Base-by-base conservation (phyloP, 805 yeast species). In the Priceomyces medius region DNA sequence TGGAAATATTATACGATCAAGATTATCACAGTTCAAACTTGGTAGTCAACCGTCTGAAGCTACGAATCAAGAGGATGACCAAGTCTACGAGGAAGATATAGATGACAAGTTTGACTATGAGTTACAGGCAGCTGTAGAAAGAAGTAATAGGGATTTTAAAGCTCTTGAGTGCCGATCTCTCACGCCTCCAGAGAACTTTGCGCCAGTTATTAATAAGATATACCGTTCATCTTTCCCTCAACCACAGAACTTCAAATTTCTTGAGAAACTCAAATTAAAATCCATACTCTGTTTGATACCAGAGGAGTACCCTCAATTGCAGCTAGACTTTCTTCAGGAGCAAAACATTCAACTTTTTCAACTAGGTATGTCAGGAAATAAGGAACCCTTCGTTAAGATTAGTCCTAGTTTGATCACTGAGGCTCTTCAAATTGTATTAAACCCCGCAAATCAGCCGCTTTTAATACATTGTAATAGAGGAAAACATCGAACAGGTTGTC, bases 381-480 rank as follows among this genome's bases (percentile, higher is more conserved):
- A 93, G 57, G 96, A 89, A 55, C 96, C 96, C 8, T 88, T 89
- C 66, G 96, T 88, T 33, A 83, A 85, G 53, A 81, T 79, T 45
- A 71, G 74, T 41, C 71, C 76, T 53, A 83, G 81, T 26, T 69
- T 85, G 28, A 79, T 93, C 21, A 84, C 90, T 1, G 78, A 80
- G 44, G 97, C 97, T 0, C 68, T 91, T 48, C 81, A 83, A 56
- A 84, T 89, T 24, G 87, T 88, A 10, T 61, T 88, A 12, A 74
- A 93, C 54, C 97, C 97, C 0, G 81, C 60, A 17, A 91, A 93
- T 62, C 98, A 89, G 44, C 99, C 99, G 2, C 71, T 93, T 9
- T 68, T 93, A 48, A 87, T 93, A 33, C 99, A 93, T 62, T 93
- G 99, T 65, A 93, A 93, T 64, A 71, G 97, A 44, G 99, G 99